Evolutionary conservation across 306 rosid species (phyloP), one percentile per base, ranked within the genome.

Genomic region (Cicer judaicum): DNA sequence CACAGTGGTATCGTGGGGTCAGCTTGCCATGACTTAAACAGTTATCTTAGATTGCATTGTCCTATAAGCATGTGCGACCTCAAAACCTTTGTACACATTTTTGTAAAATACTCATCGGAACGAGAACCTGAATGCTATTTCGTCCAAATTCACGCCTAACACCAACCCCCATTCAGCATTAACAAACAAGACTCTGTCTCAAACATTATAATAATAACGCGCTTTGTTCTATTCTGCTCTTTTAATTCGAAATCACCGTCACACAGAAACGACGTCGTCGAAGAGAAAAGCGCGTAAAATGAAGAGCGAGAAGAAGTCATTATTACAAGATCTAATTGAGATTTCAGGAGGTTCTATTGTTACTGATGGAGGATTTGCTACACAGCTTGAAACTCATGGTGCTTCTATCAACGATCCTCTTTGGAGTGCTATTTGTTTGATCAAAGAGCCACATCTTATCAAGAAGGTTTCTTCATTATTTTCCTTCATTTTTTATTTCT

Each of bases 381-480:
- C 98, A 9, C 95, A 93, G 76, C 91, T 90, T 12, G 98, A 90
- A 86, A 80, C 54, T 7, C 97, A 86, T 60, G 98, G 93, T 39
- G 92, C 97, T 49, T 74, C 84, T 71, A 79, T 91, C 56, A 85
- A 88, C 70, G 98, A 91, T 74, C 82, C 96, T 72, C 93, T 93
- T 36, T 91, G 98, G 98, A 93, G 98, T 68, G 93, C 97, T 36
- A 75, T 91, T 65, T 89, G 81, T 82, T 89, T 93, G 79, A 85
- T 91, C 82, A 84, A 86, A 72, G 75, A 85, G 64, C 88, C 96
- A 14, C 77, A 86, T 38, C 89, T 93, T 62, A 87, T 93, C 74
- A 84, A 89, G 42, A 47, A 82, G 92, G 98, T 19, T 55, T 36
- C 36, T 11, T 41, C 10, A 1, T 40, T 2, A 61, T 13, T 34